Base-by-base conservation (phyloP, 2,329 filamentous ascomycete species). In the Chrysoporthe austroafricana region DNA sequence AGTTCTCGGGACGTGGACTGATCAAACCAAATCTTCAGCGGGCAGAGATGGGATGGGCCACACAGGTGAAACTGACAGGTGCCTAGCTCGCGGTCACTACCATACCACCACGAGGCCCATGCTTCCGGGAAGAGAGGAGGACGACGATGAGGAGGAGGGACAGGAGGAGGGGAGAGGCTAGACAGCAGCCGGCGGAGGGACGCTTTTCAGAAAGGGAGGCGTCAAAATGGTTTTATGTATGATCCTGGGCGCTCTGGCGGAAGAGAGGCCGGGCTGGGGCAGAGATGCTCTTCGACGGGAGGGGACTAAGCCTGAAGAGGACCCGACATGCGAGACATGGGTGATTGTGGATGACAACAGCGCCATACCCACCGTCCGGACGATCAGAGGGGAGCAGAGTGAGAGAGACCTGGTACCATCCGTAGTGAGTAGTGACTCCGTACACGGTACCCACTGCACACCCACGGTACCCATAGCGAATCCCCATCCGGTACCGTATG, bases 271-370 rank as follows among this genome's bases (percentile, higher is more conserved):
- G 74, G 72, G 73, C 72, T 72, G 72, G 75, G 26, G 74, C 74
- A 75, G 76, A 74, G 74, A 74, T 72, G 74, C 75, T 76, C 76
- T 75, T 74, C 34, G 16, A 57, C n/a, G 57, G 75, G 74, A 72
- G 70, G 70, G 71, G 70, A 74, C 79, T 80, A 80, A 76, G 73
- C 78, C 77, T 71, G 73, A 80, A 79, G 73, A 72, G 76, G 77
- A 72, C 73, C 74, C 73, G 73, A 74, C 73, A 78, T 76, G 78
- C 76, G 77, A 79, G 71, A 74, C 75, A 77, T 75, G 74, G 71
- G 74, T 76, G 26, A 74, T 18, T 60, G 57, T 74, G 77, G 75
- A 76, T 78, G 73, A 72, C 73, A 76, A 62, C 43, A 65, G 39
- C 58, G 62, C 43, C 16, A 36, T 63, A 36, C 26, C 44, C 61